These are phyloP conservation scores for Stentor roeselii DNA, from an alignment of 73 alveolate genomes.

Conservation along the genomic window DNA sequence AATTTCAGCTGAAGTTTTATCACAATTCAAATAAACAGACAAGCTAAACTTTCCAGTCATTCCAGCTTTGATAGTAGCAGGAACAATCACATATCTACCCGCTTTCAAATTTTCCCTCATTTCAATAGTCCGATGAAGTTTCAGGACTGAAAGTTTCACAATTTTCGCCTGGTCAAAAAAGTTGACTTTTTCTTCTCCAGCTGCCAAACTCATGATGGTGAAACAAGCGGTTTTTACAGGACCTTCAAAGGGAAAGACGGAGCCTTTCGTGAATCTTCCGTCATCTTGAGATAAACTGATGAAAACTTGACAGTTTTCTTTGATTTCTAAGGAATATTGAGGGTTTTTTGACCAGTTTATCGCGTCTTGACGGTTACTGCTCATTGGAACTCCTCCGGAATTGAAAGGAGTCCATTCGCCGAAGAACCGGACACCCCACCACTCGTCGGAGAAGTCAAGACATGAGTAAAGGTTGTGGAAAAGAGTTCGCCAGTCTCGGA, in stretches of 20 bases:
- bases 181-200: slow-evolving; percentile 26
- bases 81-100: slow-evolving; percentile 27
- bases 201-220: slow-evolving; percentile 30
- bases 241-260: slow-evolving; percentile 20
- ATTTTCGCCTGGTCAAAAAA: slow-evolving; percentile 38
- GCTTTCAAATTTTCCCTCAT: not conserved
- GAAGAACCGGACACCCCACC: slow-evolving; percentile 61
- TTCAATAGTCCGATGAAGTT: slow-evolving; percentile 50
- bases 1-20: not conserved
- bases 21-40: slow-evolving; percentile 19
- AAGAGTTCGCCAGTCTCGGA: slow-evolving; percentile 79
- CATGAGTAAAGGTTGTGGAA: slow-evolving; percentile 48
- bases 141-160: slow-evolving; percentile 35
- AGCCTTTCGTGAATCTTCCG: slow-evolving; percentile 22
- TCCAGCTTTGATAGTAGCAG: slow-evolving; percentile 16
- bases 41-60: slow-evolving; percentile 3
- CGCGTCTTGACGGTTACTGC: not conserved
- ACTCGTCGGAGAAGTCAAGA: slow-evolving; percentile 82
- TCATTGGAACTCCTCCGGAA: slow-evolving; percentile 29
- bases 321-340: slow-evolving; percentile 3
- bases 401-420: slow-evolving; percentile 21
- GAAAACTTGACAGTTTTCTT: not conserved
- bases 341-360: slow-evolving; percentile 25
- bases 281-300: slow-evolving; percentile 9
- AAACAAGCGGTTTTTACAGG: not conserved